Base-by-base conservation (phyloP, 345 rosid genomes). In the Lepidium africanum region DNA sequence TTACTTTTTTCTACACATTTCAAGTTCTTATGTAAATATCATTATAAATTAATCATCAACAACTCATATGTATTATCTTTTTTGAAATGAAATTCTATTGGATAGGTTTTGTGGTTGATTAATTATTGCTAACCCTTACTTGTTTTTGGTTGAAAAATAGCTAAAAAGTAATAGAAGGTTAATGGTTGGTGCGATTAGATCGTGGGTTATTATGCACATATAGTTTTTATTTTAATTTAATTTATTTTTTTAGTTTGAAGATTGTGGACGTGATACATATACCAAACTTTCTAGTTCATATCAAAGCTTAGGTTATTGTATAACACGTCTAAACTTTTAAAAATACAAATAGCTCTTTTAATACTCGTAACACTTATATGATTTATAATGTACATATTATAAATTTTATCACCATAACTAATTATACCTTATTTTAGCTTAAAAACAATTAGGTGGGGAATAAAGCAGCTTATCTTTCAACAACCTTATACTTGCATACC, bases 181-280 rank as follows among this genome's bases (percentile, higher is more conserved):
- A 67, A 5, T 52, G 33, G 73, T 74, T 43, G 78, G 73, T 74
- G 52, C n/a, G 30, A 60, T 43, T 45, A 38, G 64, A 62, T 59
- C 68, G 78, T 73, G 72, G 67, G 1, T 30, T 6, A 30, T 30
- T 3, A 30, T 3, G 30, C 64, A 61, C 38, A 32, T 52, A 33
- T 55, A 40, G n/a, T 52, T 13, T 6, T 25, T 12, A 33, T 19
- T 30, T n/a, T 14, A n/a, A 54, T 11, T 50, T 15, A 30, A 30
- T 51, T 51, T 51, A 6, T 38, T 12, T 38, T 19, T 25, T 3
- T 59, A 3, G 10, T 60, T 60, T 43, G 27, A 43, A 51, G 12
- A 60, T 30, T 43, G 15, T 42, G 10, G 23, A 42, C 23, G 27
- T 60, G 14, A 39, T 14, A 27, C 9, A 63, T 8, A 33, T 46